These are phyloP conservation scores for Lophiotrema nucula DNA, from an alignment of 495 filamentous ascomycete genomes.

Conservation along the genomic window DNA sequence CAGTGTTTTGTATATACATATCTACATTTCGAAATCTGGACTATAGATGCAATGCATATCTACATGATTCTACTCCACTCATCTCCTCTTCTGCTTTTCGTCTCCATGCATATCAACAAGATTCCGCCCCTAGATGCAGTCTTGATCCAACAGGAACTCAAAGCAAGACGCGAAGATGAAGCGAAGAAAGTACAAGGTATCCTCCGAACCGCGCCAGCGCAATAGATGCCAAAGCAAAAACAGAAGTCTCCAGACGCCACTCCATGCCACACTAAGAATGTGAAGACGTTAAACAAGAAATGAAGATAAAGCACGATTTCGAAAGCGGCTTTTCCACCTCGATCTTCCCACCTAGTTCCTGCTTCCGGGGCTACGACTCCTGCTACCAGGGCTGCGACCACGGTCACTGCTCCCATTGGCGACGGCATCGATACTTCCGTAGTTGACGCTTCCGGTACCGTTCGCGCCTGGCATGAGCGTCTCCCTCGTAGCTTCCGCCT, in stretches of 20 bases:
- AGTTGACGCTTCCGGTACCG: constrained; percentile 11
- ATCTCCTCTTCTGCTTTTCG: too few relatives aligned
- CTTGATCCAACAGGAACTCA: too few relatives aligned
- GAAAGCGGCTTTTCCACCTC: not conserved
- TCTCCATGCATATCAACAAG: too few relatives aligned
- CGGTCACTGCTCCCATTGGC: not conserved
- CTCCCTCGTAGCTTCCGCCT: constrained; percentile 42
- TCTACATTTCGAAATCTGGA: not conserved
- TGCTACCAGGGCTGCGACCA: not conserved
- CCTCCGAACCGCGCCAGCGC: too few relatives aligned
- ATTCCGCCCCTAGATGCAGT: too few relatives aligned
- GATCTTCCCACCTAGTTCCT: not conserved
- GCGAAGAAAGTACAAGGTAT: too few relatives aligned
- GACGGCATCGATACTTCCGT: constrained; percentile 15
- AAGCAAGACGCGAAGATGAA: too few relatives aligned
- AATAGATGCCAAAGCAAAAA: too few relatives aligned
- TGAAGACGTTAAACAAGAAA: not conserved
- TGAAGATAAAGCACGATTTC: not conserved
- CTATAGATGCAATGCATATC: not conserved
- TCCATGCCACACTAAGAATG: not conserved
- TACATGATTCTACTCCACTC: too few relatives aligned
- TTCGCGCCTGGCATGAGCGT: constrained; percentile 39
- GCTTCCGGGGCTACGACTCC: not conserved
- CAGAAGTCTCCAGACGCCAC: not conserved
- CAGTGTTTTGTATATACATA: not conserved